Evolutionary conservation across 208 protist genomes (phyloP).

Genomic region (Wallacemonas rigidus): DNA sequence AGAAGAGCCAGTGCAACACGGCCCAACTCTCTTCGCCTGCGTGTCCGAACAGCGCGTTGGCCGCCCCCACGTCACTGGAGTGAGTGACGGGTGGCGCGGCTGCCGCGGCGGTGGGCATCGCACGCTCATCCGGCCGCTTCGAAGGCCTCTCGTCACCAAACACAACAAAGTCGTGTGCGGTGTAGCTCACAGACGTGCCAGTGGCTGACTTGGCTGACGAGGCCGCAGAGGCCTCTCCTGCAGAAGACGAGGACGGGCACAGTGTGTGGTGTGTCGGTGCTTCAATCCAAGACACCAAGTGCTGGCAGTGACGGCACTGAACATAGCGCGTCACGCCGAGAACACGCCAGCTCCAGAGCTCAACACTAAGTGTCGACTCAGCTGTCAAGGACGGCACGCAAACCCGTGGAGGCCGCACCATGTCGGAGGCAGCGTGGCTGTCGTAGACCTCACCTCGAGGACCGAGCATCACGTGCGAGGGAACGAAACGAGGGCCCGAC

Average conservation of each 20-base stretch:
- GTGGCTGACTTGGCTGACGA: neutral
- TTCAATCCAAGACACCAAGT: conserved; percentile 53
- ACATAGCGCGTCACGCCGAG: conserved; percentile 55
- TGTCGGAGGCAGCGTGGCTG: conserved; percentile 46
- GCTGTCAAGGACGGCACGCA: conserved; percentile 19
- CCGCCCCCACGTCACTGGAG: too few relatives aligned
- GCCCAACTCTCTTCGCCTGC: neutral
- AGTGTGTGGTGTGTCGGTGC: conserved; percentile 31
- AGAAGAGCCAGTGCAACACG: conserved; percentile 4
- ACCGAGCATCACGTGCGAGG: conserved; percentile 28
- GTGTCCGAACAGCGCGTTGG: too few relatives aligned
- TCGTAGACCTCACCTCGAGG: conserved; percentile 63
- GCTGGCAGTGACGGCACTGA: conserved; percentile 48
- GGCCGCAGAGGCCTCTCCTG: neutral
- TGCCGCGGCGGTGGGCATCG: too few relatives aligned
- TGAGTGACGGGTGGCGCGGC: too few relatives aligned
- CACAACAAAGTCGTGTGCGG: conserved; percentile 5
- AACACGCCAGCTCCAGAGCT: conserved; percentile 76
- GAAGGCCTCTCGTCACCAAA: conserved; percentile 16
- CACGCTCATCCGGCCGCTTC: too few relatives aligned
- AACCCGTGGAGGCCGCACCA: conserved; percentile 20
- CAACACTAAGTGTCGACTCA: conserved; percentile 33
- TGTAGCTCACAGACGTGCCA: neutral
- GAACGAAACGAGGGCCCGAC: neutral
- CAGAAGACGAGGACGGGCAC: neutral